Base-by-base conservation (phyloP, 2,329 filamentous ascomycete genomes). In the Microdochium nivale region DNA sequence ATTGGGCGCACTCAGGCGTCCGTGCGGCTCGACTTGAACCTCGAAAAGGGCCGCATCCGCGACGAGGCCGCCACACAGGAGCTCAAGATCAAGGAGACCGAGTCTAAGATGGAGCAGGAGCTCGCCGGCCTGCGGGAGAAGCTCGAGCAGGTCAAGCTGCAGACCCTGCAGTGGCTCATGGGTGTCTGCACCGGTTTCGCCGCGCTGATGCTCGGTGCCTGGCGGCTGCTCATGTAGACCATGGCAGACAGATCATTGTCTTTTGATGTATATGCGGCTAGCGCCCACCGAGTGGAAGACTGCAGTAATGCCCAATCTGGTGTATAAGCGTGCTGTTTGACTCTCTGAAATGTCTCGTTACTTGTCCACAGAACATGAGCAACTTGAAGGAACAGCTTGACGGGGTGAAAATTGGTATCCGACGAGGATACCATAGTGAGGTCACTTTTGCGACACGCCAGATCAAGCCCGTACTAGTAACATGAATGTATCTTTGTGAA, bases 31-130 rank as follows among this genome's bases (percentile, higher is more conserved):
- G 94, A 99, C 69, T 73, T 99, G 55, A 99, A 97, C 69, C 74
- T 99, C 47, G 94, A 99, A 66, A 99, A 99, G 74, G 94, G 94
- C 14, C 81, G 94, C 56, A 99, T 97, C 59, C 78, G 94, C 55
- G 94, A 99, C 71, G 94, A 99, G 75, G 90, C 91, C 19, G 95
- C 96, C 59, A 87, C 88, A 53, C 94, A 97, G 73, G 94, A 99
- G 70, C 83, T 99, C 70, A 95, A 96, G 75, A 90, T 99, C 63
- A 96, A 96, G 75, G 94, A 99, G 79, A 97, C 94, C 13, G 94
- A 99, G 74, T 96, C 91, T 53, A 86, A 95, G 71, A 97, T 99
- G 63, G 94, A 99, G 75, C 92, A 97, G 72, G 94, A 97, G 75
- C 90, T 94, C 51, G 92, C 92, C 40, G 87, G 87, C 30, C 69